phyloP scores from a whole-genome alignment of 2,329 filamentous ascomycete species.

The Fusarium caatingaense region DNA sequence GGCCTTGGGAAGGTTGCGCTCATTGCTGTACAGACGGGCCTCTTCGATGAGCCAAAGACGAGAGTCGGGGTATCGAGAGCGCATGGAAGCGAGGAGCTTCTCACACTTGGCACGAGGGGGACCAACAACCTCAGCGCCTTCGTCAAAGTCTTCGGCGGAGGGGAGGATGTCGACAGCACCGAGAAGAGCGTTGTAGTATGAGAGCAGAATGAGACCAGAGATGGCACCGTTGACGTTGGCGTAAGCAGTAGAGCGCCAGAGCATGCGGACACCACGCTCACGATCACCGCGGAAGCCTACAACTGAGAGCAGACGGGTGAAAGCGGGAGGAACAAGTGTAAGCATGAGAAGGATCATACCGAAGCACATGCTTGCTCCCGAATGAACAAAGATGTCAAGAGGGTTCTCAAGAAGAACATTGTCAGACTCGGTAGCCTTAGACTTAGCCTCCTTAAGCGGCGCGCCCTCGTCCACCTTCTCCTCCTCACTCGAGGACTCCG shows the following conservation, averaged over 20 bases:
- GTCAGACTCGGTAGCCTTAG: conserved; percentile 62
- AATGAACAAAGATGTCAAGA: conserved; percentile 89
- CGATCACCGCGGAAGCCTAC: conserved; percentile 93
- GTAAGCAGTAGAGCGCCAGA: conserved; percentile 91
- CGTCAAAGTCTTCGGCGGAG: conserved; percentile 63
- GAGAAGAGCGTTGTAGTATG: conserved; percentile 88
- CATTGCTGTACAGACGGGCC: conserved; percentile 77
- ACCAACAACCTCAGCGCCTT: conserved; percentile 70
- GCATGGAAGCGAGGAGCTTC: conserved; percentile 78
- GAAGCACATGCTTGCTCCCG: conserved; percentile 89
- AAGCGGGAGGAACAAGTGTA: conserved; percentile 92
- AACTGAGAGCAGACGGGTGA: conserved; percentile 85
- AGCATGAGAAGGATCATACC: conserved; percentile 87
- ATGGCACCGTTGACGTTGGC: conserved; percentile 93
- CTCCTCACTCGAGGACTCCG: conserved; percentile 33
- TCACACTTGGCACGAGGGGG: conserved; percentile 78
- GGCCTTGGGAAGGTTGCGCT: conserved; percentile 73
- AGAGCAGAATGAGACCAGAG: conserved; percentile 81
- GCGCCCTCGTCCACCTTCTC: conserved; percentile 39
- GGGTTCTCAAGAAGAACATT: conserved; percentile 76
- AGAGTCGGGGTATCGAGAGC: conserved; percentile 80
- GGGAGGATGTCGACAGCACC: conserved; percentile 90
- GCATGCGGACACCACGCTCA: conserved; percentile 81
- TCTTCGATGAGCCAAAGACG: conserved; percentile 91
- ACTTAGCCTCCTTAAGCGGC: conserved; percentile 41